Base-by-base conservation (phyloP, 352 stramenopile species). In the Elongisporangium anandrum region DNA sequence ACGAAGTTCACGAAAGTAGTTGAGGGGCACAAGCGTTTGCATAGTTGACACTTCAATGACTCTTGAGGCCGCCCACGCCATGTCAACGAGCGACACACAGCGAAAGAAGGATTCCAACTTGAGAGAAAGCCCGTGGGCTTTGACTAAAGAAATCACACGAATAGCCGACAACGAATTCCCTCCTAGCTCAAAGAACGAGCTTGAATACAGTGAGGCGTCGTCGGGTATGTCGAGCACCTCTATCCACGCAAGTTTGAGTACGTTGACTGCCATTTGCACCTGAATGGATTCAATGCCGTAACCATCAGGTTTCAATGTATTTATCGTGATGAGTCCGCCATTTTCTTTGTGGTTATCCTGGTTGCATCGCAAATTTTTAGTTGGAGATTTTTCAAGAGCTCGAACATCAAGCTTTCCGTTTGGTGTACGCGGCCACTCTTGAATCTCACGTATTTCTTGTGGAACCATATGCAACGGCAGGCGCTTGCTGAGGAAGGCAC, bases 331-430 rank as follows among this genome's bases (percentile, higher is more conserved):
- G 29, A 41, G 29, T 15, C 4, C 29, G 5, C 9, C 13, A 13
- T 41, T 13, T 41, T 34, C 29, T 15, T 41, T 13, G 9, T 41
- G 5, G 9, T 8, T 41, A 8, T 41, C 29, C 9, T 41, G 29
- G 13, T 41, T 13, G 29, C 29, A 41, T 15, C 29, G 9, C 5
- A 41, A 41, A 41, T 4, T 8, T 8, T 41, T 41, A 34, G 3
- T 3, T 7, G 7, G 24, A 34, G 50, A 56, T 10, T 4, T 39
- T 3, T 60, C 68, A 7, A 95, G 61, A 4, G 68, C 71, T 19
- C 73, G 63, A 1, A 81, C 56, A 63, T 90, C 70, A 9, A 95
- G 68, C 52, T 95, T 95, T 6, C 83, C 84, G 50, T 93, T 95
- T 0, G 77, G 71, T 15, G 76, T 92, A 0, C 84, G 69, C 17